Evolutionary conservation across 345 rosid species (phyloP), one percentile per base, ranked within the genome.

Genomic region (Citrus australasica): DNA sequence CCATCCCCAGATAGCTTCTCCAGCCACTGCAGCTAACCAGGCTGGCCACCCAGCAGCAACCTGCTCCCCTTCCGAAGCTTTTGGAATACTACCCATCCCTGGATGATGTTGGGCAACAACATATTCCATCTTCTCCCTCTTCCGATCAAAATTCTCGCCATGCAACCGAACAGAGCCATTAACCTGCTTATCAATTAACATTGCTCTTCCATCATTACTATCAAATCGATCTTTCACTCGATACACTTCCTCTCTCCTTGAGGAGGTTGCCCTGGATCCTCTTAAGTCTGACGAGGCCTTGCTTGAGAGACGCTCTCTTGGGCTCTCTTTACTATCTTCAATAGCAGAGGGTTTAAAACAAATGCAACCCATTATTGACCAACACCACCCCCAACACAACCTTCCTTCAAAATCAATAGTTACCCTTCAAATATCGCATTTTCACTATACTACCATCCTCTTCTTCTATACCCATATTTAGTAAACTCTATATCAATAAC

Each of bases 1-100:
- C 99, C 98, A 95, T 60, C 99, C 99, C 72, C 80, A 89, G 79
- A 96, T 94, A 80, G 99, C 98, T 82, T 94, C 99, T 70, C 97
- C 99, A 79, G 99, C 98, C 38, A 96, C 99, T 28, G 95, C 84
- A 48, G 97, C 95, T 81, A 96, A 81, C 99, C 99, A 96, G 67
- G 94, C 88, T 75, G 99, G 99, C 99, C 99, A 96, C 32, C 99
- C 99, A 7, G 98, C 99, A 0, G 99, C 97, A 80, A 94, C 93
- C 80, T 92, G 92, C 85, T 96, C 98, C 33, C 94, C 95, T 89
- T 96, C 97, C n/a, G 75, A 82, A 76, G 93, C 91, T 79, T 91
- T 96, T 0, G 91, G 92, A 40, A 96, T 74, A 46, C 82, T 86
- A 76, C 95, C 93, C 78, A 86, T 85, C 37, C 89, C 86, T 17